These are phyloP conservation scores for Macrolepiota fuliginosa DNA, from an alignment of 768 basidiomycete species.

Conservation along the genomic window DNA sequence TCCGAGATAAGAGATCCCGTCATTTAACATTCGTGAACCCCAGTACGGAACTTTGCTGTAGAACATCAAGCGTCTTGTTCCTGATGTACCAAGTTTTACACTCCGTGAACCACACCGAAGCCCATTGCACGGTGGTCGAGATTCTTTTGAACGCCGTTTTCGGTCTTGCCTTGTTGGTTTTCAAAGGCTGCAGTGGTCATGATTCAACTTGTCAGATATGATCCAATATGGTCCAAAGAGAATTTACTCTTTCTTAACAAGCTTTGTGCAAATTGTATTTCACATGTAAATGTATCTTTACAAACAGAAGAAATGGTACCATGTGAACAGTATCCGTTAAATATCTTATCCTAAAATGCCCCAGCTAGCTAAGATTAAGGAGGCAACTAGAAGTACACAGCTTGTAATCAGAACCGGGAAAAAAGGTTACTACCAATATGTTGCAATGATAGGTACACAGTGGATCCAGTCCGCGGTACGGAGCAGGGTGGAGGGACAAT, in stretches of 20 bases:
- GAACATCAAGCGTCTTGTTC: background rate
- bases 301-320: background rate
- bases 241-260: too few relatives aligned
- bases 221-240: too few relatives aligned
- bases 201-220: too few relatives aligned
- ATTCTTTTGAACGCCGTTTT: too few relatives aligned
- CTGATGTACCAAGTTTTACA: background rate
- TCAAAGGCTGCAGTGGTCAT: too few relatives aligned
- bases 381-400: background rate
- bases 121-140: background rate
- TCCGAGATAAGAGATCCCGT: background rate
- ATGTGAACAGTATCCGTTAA: background rate
- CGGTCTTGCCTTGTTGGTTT: background rate
- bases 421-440: background rate
- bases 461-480: background rate
- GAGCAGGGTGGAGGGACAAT: background rate
- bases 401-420: background rate
- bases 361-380: background rate
- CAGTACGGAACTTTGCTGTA: background rate
- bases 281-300: background rate
- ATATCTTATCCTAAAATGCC: background rate
- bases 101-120: background rate
- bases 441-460: background rate
- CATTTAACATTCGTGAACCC: background rate
- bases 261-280: background rate